Conservation (phyloP, 805 yeast genomes). For the Monosporozyma yasuniensis region DNA sequence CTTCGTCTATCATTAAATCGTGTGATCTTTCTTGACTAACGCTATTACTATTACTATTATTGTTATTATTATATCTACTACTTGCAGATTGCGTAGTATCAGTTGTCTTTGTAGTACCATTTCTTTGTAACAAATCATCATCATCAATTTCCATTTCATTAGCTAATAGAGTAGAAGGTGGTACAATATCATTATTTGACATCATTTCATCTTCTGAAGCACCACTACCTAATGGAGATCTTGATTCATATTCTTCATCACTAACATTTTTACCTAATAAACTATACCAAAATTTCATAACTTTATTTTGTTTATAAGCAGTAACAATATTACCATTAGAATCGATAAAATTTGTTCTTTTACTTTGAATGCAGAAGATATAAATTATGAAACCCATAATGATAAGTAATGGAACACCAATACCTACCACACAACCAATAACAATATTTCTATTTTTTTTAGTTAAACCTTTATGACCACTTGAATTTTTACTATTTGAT, state of each 20-base stretch:
- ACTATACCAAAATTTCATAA: conserved; percentile 16
- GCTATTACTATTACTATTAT: not conserved
- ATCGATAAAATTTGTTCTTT: conserved; percentile 23
- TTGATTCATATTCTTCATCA: conserved; percentile 22
- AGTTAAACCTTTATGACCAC: conserved; percentile 34
- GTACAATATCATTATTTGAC: not conserved
- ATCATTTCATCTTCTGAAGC: conserved; percentile 7
- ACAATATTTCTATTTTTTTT: conserved; percentile 42
- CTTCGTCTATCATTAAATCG: conserved; percentile 18
- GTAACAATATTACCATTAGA: conserved; percentile 27
- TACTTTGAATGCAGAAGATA: conserved; percentile 18
- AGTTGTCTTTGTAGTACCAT: not conserved
- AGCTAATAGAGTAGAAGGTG: not conserved
- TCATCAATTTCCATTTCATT: not conserved
- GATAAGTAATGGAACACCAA: conserved; percentile 49
- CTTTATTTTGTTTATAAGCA: conserved; percentile 17
- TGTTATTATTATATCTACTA: not conserved
- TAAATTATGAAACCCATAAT: conserved; percentile 12
- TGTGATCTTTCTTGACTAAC: conserved; percentile 10
- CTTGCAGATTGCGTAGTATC: not conserved
- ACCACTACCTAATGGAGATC: conserved; percentile 17
- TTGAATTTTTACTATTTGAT: conserved; percentile 16
- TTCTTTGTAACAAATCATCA: not conserved
- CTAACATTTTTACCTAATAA: conserved; percentile 17
- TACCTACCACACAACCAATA: conserved; percentile 60